These are phyloP conservation scores for Trichosporon coremiiforme DNA, from an alignment of 1,284 basidiomycete genomes.

Conservation along the genomic window DNA sequence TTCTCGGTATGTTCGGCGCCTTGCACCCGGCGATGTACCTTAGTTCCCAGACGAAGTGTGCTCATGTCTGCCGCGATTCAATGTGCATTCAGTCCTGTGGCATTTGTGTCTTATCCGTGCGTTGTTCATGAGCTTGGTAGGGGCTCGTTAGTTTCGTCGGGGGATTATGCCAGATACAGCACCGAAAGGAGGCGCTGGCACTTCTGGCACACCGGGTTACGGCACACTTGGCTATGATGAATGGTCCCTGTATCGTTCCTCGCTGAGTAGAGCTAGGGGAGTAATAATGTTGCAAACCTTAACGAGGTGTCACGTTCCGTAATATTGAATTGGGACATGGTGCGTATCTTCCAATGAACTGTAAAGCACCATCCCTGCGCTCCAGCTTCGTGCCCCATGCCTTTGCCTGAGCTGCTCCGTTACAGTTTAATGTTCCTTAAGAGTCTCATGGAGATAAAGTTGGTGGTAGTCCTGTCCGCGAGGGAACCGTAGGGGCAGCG, in stretches of 20 bases:
- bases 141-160: background rate
- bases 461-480: background rate
- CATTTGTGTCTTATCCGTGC: too few relatives aligned
- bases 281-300: background rate
- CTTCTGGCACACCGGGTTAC: background rate
- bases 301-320: constrained; percentile 17
- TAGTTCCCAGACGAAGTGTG: too few relatives aligned
- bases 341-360: constrained; percentile 16
- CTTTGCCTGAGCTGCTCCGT: background rate
- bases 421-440: constrained; percentile 14
- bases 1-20: background rate
- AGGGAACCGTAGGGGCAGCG: background rate
- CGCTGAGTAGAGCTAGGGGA: background rate
- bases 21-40: too few relatives aligned
- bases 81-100: background rate
- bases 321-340: constrained; percentile 7
- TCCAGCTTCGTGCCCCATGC: background rate
- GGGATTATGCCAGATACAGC: background rate
- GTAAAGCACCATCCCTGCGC: background rate
- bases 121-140: too few relatives aligned
- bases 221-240: background rate
- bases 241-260: background rate
- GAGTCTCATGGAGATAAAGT: constrained; percentile 12
- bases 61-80: background rate
- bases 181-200: background rate